Conservation (phyloP, 495 filamentous ascomycete species). For the Cenococcum geophilum region DNA sequence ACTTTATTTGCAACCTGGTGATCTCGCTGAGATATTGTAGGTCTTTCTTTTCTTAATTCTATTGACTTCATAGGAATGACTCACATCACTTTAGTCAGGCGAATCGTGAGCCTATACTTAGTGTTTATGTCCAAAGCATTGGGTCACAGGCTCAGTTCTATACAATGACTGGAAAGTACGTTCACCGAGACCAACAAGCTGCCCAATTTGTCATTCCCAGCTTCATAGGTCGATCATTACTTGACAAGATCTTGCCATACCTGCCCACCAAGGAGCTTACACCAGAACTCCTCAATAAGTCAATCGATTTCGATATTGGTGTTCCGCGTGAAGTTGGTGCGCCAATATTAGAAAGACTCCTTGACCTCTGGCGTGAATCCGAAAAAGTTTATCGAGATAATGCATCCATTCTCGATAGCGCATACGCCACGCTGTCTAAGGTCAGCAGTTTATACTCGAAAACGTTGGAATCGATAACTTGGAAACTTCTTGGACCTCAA, state of each 20-base stretch:
- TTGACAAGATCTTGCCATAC: constrained; percentile 56
- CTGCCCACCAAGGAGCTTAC: constrained; percentile 50
- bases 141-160: constrained; percentile 65
- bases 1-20: constrained; percentile 55
- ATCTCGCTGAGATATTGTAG: constrained; percentile 63
- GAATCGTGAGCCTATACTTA: constrained; percentile 47
- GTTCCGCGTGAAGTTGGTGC: constrained; percentile 51
- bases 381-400: constrained; percentile 47
- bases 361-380: constrained; percentile 45
- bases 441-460: constrained; percentile 43
- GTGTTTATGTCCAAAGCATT: constrained; percentile 62
- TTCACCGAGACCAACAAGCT: constrained; percentile 44
- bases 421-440: constrained; percentile 39
- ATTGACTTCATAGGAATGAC: neutral
- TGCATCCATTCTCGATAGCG: constrained; percentile 38
- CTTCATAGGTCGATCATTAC: constrained; percentile 53
- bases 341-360: constrained; percentile 48
- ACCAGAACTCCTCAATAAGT: constrained; percentile 41
- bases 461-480: constrained; percentile 59
- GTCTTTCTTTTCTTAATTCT: constrained; percentile 12
- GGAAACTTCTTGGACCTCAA: constrained; percentile 41
- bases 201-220: constrained; percentile 58
- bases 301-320: constrained; percentile 43
- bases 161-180: constrained; percentile 65
- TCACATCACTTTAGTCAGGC: too few species aligned